A percentile compares a stretch with the other conserved stretches of the same genome.
Evolutionary conservation across 169 alveolate species (phyloP).

Genomic region (Toxoplasma gondii): DNA sequence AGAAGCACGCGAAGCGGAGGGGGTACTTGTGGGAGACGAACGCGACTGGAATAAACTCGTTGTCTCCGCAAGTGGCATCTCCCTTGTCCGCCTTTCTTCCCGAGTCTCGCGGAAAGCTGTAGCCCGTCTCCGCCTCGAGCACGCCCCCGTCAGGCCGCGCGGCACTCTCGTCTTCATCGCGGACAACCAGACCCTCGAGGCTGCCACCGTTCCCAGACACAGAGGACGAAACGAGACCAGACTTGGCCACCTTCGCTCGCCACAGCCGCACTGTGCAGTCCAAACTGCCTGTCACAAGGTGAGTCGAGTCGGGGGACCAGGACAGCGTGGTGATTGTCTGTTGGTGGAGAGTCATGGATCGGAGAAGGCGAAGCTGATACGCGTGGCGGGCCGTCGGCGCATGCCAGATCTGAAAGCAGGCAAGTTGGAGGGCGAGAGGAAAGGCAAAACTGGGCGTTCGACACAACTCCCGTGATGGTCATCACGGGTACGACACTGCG

Average conservation of each 20-base stretch:
- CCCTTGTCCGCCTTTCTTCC: background rate
- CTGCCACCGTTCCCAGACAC: background rate
- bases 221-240: background rate
- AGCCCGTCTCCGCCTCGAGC: background rate
- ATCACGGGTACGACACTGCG: background rate
- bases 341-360: slow-evolving; percentile 48
- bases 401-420: slow-evolving; percentile 41
- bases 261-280: slow-evolving; percentile 63
- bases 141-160: background rate
- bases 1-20: slow-evolving; percentile 48
- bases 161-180: background rate
- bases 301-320: slow-evolving; percentile 55
- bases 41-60: slow-evolving; percentile 50
- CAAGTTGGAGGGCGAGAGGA: background rate
- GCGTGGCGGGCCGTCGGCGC: slow-evolving; percentile 4
- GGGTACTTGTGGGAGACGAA: slow-evolving; percentile 49
- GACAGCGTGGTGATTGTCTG: slow-evolving; percentile 38
- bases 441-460: too few relatives aligned
- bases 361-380: slow-evolving; percentile 54
- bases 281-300: slow-evolving; percentile 41
- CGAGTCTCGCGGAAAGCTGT: background rate
- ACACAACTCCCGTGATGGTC: background rate
- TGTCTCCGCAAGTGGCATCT: background rate
- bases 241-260: slow-evolving; percentile 35
- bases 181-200: background rate